Evolutionary conservation across 768 basidiomycete species (phyloP).

Genomic region (Xanthoconium stramineum): DNA sequence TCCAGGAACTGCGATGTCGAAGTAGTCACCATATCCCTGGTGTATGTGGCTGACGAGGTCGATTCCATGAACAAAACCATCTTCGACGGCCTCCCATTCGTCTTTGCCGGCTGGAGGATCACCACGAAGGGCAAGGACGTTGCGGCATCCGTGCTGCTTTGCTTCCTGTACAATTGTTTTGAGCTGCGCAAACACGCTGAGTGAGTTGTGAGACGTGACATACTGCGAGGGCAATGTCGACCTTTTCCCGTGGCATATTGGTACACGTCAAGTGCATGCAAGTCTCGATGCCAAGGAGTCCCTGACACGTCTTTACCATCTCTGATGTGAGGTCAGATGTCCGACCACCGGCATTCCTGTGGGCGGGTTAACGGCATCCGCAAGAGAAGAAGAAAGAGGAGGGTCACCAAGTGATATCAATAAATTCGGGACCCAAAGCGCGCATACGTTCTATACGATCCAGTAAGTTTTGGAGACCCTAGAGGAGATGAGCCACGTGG

Average conservation of each 20-base stretch:
- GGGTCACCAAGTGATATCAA: constrained; percentile 91
- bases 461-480: constrained; percentile 80
- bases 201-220: constrained; percentile 29
- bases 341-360: constrained; percentile 94
- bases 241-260: constrained; percentile 96
- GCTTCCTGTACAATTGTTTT: constrained; percentile 62
- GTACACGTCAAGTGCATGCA: constrained; percentile 99
- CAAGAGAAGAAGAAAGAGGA: constrained; percentile 1
- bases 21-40: constrained; percentile 80
- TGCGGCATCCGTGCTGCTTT: constrained; percentile 83
- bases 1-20: constrained; percentile 91
- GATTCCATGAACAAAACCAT: constrained; percentile 85
- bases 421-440: constrained; percentile 91
- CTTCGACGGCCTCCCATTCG: constrained; percentile 90
- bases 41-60: constrained; percentile 92
- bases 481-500: not conserved
- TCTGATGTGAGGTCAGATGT: constrained; percentile 93
- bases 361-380: constrained; percentile 1
- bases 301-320: constrained; percentile 92
- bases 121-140: constrained; percentile 89
- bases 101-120: constrained; percentile 88
- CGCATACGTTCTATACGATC: constrained; percentile 99
- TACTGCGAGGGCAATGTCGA: constrained; percentile 87
- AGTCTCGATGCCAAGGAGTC: constrained; percentile 90
- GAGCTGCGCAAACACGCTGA: constrained; percentile 1